These are phyloP conservation scores for Cudoniella acicularis DNA, from an alignment of 495 filamentous ascomycete species.

Conservation along the genomic window DNA sequence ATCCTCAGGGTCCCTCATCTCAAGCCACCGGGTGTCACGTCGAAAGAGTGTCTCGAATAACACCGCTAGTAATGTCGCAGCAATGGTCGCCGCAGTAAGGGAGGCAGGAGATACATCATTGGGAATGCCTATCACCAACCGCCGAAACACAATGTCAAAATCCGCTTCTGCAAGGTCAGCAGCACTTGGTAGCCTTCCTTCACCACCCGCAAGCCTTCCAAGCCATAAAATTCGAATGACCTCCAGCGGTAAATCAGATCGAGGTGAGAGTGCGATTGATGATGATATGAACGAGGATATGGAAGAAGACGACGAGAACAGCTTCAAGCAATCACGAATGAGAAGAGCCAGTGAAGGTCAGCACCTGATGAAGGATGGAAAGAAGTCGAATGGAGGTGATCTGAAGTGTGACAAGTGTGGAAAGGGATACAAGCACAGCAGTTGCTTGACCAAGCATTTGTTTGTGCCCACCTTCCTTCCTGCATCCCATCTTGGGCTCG, in stretches of 20 bases:
- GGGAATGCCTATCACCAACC: constrained; percentile 42
- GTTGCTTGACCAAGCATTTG: constrained; percentile 99
- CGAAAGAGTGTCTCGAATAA: constrained; percentile 86
- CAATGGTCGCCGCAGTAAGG: constrained; percentile 69
- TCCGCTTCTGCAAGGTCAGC: constrained; percentile 36
- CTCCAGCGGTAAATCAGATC: constrained; percentile 35
- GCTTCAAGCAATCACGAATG: constrained; percentile 64
- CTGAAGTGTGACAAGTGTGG: constrained; percentile 97
- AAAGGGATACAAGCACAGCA: constrained; percentile 99
- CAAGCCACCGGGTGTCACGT: constrained; percentile 81
- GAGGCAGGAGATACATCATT: constrained; percentile 53
- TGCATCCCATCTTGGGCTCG: constrained; percentile 18
- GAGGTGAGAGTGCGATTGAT: constrained; percentile 55
- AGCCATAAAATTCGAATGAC: constrained; percentile 32
- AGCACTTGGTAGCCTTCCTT: constrained; percentile 50
- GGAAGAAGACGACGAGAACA: constrained; percentile 52
- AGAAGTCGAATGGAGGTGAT: constrained; percentile 72
- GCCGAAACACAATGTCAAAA: constrained; percentile 51
- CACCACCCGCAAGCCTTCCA: constrained; percentile 44
- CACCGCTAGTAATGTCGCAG: constrained; percentile 66
- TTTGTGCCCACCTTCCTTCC: constrained; percentile 69
- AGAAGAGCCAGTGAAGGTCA: constrained; percentile 85
- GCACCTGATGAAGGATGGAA: constrained; percentile 68
- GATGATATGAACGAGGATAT: constrained; percentile 53
- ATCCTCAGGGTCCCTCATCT: constrained; percentile 73